Base-by-base conservation (phyloP, 176 grass and related monocot species). In the Triticum urartu region DNA sequence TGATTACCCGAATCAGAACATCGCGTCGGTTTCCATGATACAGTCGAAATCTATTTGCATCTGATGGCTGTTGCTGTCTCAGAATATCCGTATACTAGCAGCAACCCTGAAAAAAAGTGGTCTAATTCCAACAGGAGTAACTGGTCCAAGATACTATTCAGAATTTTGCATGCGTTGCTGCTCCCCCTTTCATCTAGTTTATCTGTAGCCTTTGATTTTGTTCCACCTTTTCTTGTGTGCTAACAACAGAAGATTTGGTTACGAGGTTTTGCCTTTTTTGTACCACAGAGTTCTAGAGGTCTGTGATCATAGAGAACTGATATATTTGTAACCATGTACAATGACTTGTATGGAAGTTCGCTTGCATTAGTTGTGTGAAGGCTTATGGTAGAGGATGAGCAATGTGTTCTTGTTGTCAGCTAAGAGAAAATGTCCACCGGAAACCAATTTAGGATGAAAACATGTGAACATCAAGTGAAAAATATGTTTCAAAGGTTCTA, bases 1-100 rank as follows among this genome's bases (percentile, higher is more conserved):
- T 94, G 80, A 94, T 83, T 14, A 79, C 48, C 54, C 32, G 74
- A 24, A 13, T 69, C 45, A 25, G 39, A 54, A 62, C 38, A 45
- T 25, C 71, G 38, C 32, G 9, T 26, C 42, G 1, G n/a, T 73
- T 64, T 13, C 30, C 39, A 33, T 14, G 56, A 74, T 5, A 75
- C 59, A 84, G 33, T 33, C 56, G 33, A 18, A 79, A 11, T 11
- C 39, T 34, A 64, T 73, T 78, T 56, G 20, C 13, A 47, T 65
- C 33, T 30, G 59, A 74, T 73, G 68, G 50, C 26, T 77, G 63
- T 52, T 56, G 61, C 68, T 79, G 6, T 26, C 0, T 77, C 32
- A 43, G 65, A 22, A 42, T 56, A 38, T 58, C 20, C 54, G 85
- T 69, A 75, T 72, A 81, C 39, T 71, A 81, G 52, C 62, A 11